Conservation (phyloP, 192 early-diverging fungal species). For the Lobosporangium transversale region DNA sequence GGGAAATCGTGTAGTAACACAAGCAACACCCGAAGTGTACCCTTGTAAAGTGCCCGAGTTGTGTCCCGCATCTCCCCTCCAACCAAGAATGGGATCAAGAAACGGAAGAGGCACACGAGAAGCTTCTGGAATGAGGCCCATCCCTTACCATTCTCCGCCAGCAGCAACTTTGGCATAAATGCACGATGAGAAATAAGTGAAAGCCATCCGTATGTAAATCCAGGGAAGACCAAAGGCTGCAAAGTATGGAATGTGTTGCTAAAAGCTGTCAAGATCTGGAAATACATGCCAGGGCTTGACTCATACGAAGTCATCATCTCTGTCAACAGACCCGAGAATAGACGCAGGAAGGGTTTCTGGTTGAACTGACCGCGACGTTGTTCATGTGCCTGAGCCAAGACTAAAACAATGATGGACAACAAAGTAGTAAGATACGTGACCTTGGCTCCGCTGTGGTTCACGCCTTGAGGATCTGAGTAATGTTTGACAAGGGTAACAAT, state of each 20-base stretch:
- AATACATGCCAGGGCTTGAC: conserved; percentile 72
- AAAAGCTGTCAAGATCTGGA: conserved; percentile 75
- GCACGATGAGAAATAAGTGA: conserved; percentile 92
- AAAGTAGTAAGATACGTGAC: conserved; percentile 83
- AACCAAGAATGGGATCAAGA: conserved; percentile 86
- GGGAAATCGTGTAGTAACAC: conserved; percentile 97
- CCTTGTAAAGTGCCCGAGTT: conserved; percentile 86
- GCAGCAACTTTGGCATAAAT: conserved; percentile 89
- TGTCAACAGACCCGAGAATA: conserved; percentile 85
- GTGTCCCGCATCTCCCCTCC: conserved; percentile 78
- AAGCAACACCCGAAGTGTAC: conserved; percentile 88
- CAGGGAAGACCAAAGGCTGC: conserved; percentile 87
- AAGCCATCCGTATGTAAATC: conserved; percentile 95
- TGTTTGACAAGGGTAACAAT: conserved; percentile 85
- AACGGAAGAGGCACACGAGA: conserved; percentile 85
- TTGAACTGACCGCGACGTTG: conserved; percentile 81
- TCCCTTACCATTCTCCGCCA: conserved; percentile 80
- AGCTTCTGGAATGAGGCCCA: conserved; percentile 91
- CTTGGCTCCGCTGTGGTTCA: conserved; percentile 63
- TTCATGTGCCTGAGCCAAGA: conserved; percentile 88
- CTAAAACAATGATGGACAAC: conserved; percentile 85
- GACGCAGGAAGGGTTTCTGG: conserved; percentile 90
- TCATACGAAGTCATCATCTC: conserved; percentile 77
- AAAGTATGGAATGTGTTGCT: conserved; percentile 87
- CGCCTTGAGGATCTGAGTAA: conserved; percentile 66